Evolutionary conservation across 208 protist genomes (phyloP), one percentile per base, ranked within the genome.

Genomic region (Trypanosoma brucei): DNA sequence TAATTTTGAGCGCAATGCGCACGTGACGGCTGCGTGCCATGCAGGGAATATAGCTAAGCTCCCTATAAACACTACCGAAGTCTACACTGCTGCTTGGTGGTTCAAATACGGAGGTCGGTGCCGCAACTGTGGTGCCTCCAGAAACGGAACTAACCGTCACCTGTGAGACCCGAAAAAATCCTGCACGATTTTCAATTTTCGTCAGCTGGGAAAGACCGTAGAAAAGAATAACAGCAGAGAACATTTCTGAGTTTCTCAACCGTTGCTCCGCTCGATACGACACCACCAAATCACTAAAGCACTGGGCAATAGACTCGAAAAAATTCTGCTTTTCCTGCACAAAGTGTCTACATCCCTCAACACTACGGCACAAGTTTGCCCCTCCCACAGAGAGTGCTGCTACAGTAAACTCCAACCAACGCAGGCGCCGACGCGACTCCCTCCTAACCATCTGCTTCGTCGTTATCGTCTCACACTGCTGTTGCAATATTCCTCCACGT

Each of bases 231-330:
- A 94, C 65, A 34, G 90, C 66, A 3, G 85, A 91, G 50, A 94
- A 71, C 60, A 91, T 84, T 65, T 94, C 84, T 3, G 81, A 77
- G 54, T 91, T 79, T 13, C 75, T 74, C 44, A 71, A 59, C n/a
- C 75, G 75, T 55, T 78, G 71, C 70, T 91, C 81, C 9, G 73
- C 64, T 8, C 88, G 80, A 62, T 94, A 94, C 53, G 72, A 84
- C 34, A 88, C 57, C 8, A 79, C 73, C 46, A 94, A 64, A 66
- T 91, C 84, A 30, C 81, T 86, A 72, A 94, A 92, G 59, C 85
- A 92, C 75, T 94, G 88, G 22, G 85, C 81, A 48, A 92, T 88
- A 56, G 85, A 92, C 66, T 94, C 84, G 0, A 92, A 59, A 56
- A 92, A 94, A 40, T 89, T 81, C 63, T 85, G 80, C 73, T 94